phyloP scores from a whole-genome alignment of 1,139 yeast genomes.

The Sugiyamaella japonica region DNA sequence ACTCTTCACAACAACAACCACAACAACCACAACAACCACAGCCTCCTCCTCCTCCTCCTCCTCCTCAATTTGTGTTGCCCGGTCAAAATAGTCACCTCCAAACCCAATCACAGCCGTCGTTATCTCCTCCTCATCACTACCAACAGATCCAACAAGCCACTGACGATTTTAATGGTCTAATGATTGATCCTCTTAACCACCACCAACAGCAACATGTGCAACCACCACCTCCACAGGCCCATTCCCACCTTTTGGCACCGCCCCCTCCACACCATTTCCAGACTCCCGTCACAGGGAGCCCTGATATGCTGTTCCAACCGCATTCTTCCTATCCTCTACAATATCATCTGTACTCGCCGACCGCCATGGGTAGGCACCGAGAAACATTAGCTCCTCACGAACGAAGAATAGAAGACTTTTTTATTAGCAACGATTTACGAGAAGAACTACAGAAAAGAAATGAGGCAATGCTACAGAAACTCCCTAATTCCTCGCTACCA shows the following conservation, averaged over 20 bases:
- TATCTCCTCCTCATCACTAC: conserved; percentile 8
- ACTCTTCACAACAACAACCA: background rate
- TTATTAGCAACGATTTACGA: conserved; percentile 70
- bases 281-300: conserved; percentile 13
- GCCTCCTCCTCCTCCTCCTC: too few species aligned
- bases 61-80: conserved; percentile 1
- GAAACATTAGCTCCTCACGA: conserved; percentile 59
- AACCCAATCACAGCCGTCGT: conserved; percentile 19
- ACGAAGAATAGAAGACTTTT: conserved; percentile 65
- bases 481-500: conserved; percentile 65
- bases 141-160: conserved; percentile 9
- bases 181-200: conserved; percentile 20
- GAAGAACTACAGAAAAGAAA: conserved; percentile 71
- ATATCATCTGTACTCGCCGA: conserved; percentile 88
- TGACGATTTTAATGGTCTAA: conserved; percentile 19
- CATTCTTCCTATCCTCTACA: conserved; percentile 59
- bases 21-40: background rate
- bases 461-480: conserved; percentile 74
- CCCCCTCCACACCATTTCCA: conserved; percentile 14
- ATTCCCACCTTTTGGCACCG: background rate
- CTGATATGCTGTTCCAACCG: conserved; percentile 29
- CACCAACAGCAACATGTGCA: conserved; percentile 16
- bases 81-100: conserved; percentile 5
- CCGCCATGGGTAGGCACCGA: conserved; percentile 66
- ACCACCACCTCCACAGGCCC: conserved; percentile 8